A percentile compares a stretch with the other conserved stretches of the same genome.
These are phyloP conservation scores for Ramaria sp. DNA, from an alignment of 768 basidiomycete species.

Conservation along the genomic window DNA sequence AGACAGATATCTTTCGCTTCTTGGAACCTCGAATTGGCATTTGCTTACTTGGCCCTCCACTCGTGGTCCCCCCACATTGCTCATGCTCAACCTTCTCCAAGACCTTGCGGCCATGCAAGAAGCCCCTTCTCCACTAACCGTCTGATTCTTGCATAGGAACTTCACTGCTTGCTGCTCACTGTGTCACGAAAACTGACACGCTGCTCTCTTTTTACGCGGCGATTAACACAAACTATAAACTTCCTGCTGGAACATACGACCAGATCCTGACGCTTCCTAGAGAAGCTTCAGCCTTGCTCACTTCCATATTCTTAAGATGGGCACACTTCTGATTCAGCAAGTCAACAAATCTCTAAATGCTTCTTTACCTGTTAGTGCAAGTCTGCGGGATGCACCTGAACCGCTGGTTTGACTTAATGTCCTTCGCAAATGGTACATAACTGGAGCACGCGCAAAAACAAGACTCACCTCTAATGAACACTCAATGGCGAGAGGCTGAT, in stretches of 20 bases:
- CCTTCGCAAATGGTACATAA: constrained; percentile 18
- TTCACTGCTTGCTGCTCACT: too few relatives aligned
- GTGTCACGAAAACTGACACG: too few relatives aligned
- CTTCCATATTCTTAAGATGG: constrained; percentile 47
- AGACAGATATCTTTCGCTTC: too few relatives aligned
- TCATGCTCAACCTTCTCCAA: background rate
- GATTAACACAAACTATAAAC: too few relatives aligned
- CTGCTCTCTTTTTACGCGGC: too few relatives aligned
- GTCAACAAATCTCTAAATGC: constrained; percentile 51
- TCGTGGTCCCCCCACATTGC: background rate
- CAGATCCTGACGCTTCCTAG: constrained; percentile 32
- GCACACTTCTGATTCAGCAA: constrained; percentile 41
- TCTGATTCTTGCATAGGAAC: background rate
- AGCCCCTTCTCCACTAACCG: background rate
- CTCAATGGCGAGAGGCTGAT: constrained; percentile 52
- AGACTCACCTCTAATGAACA: constrained; percentile 47
- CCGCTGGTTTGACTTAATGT: constrained; percentile 38
- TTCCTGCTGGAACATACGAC: background rate
- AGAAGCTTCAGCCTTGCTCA: constrained; percentile 48
- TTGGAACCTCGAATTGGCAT: background rate
- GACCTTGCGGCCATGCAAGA: background rate
- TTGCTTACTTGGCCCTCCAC: background rate
- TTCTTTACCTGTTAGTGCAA: constrained; percentile 15
- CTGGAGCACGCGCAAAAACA: background rate
- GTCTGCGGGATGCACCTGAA: background rate